phyloP scores from a whole-genome alignment of 2,329 filamentous ascomycete genomes.

The Arthrobotrys conoides region DNA sequence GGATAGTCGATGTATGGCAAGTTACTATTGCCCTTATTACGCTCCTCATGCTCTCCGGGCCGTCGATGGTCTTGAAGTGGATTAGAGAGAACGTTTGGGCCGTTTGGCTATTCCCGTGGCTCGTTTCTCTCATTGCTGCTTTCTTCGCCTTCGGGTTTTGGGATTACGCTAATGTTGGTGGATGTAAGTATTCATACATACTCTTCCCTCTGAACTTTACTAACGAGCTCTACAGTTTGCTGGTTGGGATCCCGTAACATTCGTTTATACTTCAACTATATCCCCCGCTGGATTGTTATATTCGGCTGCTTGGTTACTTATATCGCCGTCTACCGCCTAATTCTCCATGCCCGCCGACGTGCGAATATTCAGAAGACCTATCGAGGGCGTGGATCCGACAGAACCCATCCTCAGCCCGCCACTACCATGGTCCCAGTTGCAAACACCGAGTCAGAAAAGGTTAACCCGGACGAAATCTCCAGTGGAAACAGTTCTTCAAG shows the following conservation, averaged over 20 bases:
- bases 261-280: slow-evolving; percentile 50
- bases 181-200: slow-evolving; percentile 38
- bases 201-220: not conserved
- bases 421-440: not conserved
- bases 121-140: slow-evolving; percentile 34
- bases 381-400: slow-evolving; percentile 12
- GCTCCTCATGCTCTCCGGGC: slow-evolving; percentile 41
- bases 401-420: not conserved
- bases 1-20: slow-evolving; percentile 55
- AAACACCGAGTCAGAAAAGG: slow-evolving; percentile 12
- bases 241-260: slow-evolving; percentile 45
- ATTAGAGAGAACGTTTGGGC: slow-evolving; percentile 42
- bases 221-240: slow-evolving; percentile 31
- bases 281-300: slow-evolving; percentile 56
- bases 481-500: slow-evolving; percentile 20
- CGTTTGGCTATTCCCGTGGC: slow-evolving; percentile 47
- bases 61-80: slow-evolving; percentile 44
- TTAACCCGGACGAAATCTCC: slow-evolving; percentile 4
- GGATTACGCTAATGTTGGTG: slow-evolving; percentile 40
- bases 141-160: slow-evolving; percentile 50
- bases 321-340: slow-evolving; percentile 36
- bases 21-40: slow-evolving; percentile 42
- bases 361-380: slow-evolving; percentile 43
- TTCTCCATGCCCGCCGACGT: slow-evolving; percentile 29
- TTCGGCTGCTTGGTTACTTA: slow-evolving; percentile 38